Percentiles rank a stretch among this genome's conserved stretches.
Evolutionary conservation across 805 yeast genomes (phyloP).

Genomic region (Metschnikowia corniflorae): DNA sequence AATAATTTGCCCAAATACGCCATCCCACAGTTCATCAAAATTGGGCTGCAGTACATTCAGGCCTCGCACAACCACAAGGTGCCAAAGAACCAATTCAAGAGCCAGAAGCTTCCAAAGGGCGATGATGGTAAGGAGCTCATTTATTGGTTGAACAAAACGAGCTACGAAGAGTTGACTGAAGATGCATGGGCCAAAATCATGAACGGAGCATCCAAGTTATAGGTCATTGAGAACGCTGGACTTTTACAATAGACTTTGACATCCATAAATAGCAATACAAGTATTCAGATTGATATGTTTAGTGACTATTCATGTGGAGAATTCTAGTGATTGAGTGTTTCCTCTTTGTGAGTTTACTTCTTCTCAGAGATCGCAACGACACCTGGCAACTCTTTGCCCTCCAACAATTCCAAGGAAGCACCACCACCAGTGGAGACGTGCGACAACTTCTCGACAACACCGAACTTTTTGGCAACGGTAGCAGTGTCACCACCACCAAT

Average conservation of each 20-base stretch:
- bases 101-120: constrained; percentile 69
- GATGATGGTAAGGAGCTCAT: constrained; percentile 54
- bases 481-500: constrained; percentile 99
- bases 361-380: constrained; percentile 88
- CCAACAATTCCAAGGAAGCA: constrained; percentile 97
- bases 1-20: constrained; percentile 75
- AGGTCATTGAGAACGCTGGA: not conserved
- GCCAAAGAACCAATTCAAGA: constrained; percentile 62
- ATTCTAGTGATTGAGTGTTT: too few species aligned
- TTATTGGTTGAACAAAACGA: constrained; percentile 62
- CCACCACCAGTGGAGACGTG: constrained; percentile 99
- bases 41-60: constrained; percentile 52
- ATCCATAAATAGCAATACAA: not conserved
- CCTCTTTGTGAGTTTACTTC: too few species aligned
- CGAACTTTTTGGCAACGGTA: constrained; percentile 97
- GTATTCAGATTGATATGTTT: not conserved
- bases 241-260: not conserved
- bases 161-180: constrained; percentile 55
- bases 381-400: constrained; percentile 99
- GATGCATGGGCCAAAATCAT: constrained; percentile 50
- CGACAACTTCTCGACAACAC: constrained; percentile 92
- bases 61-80: constrained; percentile 82
- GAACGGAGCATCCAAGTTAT: constrained; percentile 40
- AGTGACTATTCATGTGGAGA: too few species aligned
- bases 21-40: constrained; percentile 75